phyloP scores from a whole-genome alignment of 2,329 filamentous ascomycete genomes.

The Camillea tinctor region DNA sequence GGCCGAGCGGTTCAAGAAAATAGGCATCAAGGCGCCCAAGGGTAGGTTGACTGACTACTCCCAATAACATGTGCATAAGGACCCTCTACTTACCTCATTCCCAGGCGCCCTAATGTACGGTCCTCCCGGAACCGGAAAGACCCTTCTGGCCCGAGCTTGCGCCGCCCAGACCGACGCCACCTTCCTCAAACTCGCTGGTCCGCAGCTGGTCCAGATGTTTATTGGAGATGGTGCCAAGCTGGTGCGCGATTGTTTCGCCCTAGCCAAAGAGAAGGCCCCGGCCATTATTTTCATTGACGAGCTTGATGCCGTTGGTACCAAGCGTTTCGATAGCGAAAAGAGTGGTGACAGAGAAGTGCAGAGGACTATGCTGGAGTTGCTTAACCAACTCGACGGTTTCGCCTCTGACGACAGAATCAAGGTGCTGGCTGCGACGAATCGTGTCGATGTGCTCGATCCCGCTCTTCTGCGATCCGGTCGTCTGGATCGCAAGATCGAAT shows the following conservation, averaged over 20 bases:
- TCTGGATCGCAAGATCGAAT: conserved; percentile 96
- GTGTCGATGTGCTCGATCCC: conserved; percentile 89
- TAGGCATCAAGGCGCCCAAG: conserved; percentile 98
- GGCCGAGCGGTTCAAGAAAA: conserved; percentile 98
- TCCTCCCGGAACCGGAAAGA: conserved; percentile 86
- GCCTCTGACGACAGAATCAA: conserved; percentile 97
- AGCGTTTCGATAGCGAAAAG: conserved; percentile 98
- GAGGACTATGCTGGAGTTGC: conserved; percentile 95
- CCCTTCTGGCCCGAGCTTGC: conserved; percentile 88
- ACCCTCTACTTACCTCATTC: conserved; percentile 12
- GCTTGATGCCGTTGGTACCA: conserved; percentile 95
- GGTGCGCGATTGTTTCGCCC: conserved; percentile 93
- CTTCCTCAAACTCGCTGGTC: conserved; percentile 96
- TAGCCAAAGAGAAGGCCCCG: conserved; percentile 97
- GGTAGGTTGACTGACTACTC: conserved; percentile 54
- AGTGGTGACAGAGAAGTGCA: conserved; percentile 97
- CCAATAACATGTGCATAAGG: conserved; percentile 1
- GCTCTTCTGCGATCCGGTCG: conserved; percentile 88
- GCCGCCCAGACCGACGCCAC: conserved; percentile 97
- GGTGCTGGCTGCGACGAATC: conserved; percentile 91
- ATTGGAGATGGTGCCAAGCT: conserved; percentile 98
- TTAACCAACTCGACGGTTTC: conserved; percentile 98
- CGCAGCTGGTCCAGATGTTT: conserved; percentile 99
- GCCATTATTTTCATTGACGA: conserved; percentile 99
- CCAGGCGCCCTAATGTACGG: conserved; percentile 97